Base-by-base conservation (phyloP, 2,329 filamentous ascomycete species). In the Apiospora arundinis region DNA sequence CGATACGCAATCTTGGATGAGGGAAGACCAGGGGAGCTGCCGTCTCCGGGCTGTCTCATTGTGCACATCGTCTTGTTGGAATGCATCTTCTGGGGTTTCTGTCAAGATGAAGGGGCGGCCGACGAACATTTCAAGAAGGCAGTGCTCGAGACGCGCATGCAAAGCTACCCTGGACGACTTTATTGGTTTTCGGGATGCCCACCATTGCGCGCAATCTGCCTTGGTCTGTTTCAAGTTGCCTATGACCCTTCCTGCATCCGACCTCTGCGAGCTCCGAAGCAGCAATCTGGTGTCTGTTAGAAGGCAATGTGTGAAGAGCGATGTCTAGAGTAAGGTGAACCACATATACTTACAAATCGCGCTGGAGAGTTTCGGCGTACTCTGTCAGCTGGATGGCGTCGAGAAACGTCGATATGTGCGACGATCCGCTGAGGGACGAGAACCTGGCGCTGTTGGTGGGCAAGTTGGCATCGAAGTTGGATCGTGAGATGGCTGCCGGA, bases 391-490 rank as follows among this genome's bases (percentile, higher is more conserved):
- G 78, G 23, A 84, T 75, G 1, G 81, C 82, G 48, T 86, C 82
- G 28, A 87, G 77, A 80, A 87, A 84, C 72, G 87, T 83, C 7
- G 82, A 81, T 60, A 84, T 81, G 71, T 87, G 85, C 14, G 81
- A 80, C 4, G 82, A 78, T 49, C 84, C 80, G 8, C 80, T 78
- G 23, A 80, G 75, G 0, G 81, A 81, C 79, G 81, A 83, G 63
- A 87, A 78, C 14, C 83, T 82, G 1, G 83, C 81, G 44, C 83
- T 79, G 72, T 88, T 83, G 7, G 82, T 81, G 2, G 88, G 88
- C 69, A 87, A 78, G 28, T 87, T 85, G 2, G 85, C 86, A 74
- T 90, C 88, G 23, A 90, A 84, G 72, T 89, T 87, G 14, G 82
- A 80, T 48, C 84, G 83, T 3, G 84, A 81, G 52, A 89, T 84